A percentile compares a stretch with the other conserved stretches of the same genome.
phyloP scores from a whole-genome alignment of 495 filamentous ascomycete genomes.

The Trichoderma asperelloides region DNA sequence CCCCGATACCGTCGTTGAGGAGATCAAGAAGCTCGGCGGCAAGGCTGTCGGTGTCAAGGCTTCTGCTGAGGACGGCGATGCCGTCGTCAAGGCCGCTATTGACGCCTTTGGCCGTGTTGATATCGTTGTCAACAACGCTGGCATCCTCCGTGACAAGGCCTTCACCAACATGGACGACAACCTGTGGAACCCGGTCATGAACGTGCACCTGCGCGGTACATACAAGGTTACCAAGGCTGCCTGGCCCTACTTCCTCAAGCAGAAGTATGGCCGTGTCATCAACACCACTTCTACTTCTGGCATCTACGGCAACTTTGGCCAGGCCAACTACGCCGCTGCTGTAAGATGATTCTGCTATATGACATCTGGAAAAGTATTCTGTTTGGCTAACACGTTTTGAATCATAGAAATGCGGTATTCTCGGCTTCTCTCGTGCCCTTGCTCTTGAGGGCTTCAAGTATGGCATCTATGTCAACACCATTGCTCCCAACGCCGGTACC shows the following conservation, averaged over 20 bases:
- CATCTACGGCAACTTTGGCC: constrained; percentile 98
- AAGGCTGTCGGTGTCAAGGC: constrained; percentile 91
- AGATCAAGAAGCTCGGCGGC: constrained; percentile 84
- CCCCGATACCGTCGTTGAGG: constrained; percentile 84
- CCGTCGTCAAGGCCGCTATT: constrained; percentile 84
- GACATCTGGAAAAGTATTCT: neutral
- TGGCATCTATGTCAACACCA: constrained; percentile 98
- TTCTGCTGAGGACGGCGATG: constrained; percentile 87
- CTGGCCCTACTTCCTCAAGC: constrained; percentile 96
- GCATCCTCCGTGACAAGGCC: constrained; percentile 95
- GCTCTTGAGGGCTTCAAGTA: constrained; percentile 93
- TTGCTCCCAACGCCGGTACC: constrained; percentile 94
- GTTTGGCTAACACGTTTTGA: constrained; percentile 15
- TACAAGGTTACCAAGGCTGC: constrained; percentile 97
- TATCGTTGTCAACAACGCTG: constrained; percentile 93
- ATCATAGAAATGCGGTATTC: constrained; percentile 74
- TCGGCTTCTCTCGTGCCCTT: constrained; percentile 87
- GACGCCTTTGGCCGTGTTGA: constrained; percentile 92
- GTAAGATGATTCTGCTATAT: too few species aligned
- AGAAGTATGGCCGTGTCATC: constrained; percentile 94
- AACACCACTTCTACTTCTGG: constrained; percentile 95
- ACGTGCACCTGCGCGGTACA: constrained; percentile 88
- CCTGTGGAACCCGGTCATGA: constrained; percentile 85
- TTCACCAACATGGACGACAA: constrained; percentile 96
- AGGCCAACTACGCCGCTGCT: constrained; percentile 94